Evolutionary conservation across 1,139 yeast genomes (phyloP).

Genomic region (Yarrowia galli): DNA sequence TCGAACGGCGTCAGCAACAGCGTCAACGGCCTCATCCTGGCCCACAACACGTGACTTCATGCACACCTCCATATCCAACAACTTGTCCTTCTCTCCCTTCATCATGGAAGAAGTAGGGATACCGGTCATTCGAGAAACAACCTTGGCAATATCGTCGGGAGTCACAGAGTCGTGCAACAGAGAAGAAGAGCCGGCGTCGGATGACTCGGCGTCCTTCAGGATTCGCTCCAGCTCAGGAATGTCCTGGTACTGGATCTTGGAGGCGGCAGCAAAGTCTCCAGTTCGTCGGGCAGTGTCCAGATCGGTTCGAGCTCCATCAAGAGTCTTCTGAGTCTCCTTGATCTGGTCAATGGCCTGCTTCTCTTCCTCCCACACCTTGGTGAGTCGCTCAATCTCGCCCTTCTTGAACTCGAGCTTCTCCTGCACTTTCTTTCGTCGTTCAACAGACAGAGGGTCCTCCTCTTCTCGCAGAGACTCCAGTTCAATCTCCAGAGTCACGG

Average conservation of each 20-base stretch:
- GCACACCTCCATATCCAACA: constrained; percentile 84
- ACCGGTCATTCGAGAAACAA: constrained; percentile 93
- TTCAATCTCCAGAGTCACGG: constrained; percentile 95
- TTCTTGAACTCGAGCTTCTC: constrained; percentile 68
- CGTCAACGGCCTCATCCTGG: constrained; percentile 91
- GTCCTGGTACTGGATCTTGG: constrained; percentile 83
- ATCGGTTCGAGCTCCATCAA: constrained; percentile 84
- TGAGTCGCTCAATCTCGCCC: constrained; percentile 70
- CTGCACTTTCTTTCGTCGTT: constrained; percentile 71
- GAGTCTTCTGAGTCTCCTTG: constrained; percentile 76
- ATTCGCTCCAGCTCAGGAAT: constrained; percentile 79
- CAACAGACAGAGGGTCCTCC: constrained; percentile 81
- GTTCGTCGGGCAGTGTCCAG: constrained; percentile 82
- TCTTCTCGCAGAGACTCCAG: constrained; percentile 92
- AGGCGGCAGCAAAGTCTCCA: constrained; percentile 87
- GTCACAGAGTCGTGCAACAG: constrained; percentile 92
- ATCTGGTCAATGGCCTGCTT: constrained; percentile 74
- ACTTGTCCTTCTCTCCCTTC: constrained; percentile 93
- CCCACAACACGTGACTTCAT: constrained; percentile 84
- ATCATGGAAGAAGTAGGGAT: constrained; percentile 90
- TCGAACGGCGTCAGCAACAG: constrained; percentile 93
- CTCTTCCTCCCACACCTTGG: constrained; percentile 87
- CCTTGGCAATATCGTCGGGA: constrained; percentile 90
- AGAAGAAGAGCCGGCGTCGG: constrained; percentile 45
- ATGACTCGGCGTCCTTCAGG: constrained; percentile 58